Conservation (phyloP, 2,329 filamentous ascomycete species). For the Arthrinium puccinioides region DNA sequence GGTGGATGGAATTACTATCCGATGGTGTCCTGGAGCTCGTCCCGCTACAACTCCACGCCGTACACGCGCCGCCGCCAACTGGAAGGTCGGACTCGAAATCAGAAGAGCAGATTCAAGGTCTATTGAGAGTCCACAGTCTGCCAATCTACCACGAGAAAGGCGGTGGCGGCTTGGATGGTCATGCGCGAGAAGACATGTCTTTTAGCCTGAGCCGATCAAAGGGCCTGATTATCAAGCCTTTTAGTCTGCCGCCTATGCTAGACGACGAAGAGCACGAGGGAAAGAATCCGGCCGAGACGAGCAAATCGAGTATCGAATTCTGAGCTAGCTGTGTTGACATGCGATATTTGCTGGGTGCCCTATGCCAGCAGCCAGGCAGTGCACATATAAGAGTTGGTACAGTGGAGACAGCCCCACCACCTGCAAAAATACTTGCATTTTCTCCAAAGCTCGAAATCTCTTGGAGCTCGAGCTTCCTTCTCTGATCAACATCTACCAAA, state of each 20-base stretch:
- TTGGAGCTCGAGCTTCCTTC: conserved; percentile 1
- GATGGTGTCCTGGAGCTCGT: conserved; percentile 85
- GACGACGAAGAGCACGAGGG: conserved; percentile 54
- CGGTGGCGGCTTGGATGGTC: conserved; percentile 62
- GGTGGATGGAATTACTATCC: conserved; percentile 78
- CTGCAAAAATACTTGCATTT: conserved; percentile 1
- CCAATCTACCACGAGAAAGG: conserved; percentile 86
- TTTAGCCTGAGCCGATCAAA: conserved; percentile 78
- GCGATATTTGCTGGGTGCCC: not conserved
- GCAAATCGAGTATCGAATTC: conserved; percentile 70
- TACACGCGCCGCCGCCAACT: conserved; percentile 41
- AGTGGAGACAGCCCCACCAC: conserved; percentile 5
- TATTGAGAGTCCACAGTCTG: conserved; percentile 75
- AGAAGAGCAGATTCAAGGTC: conserved; percentile 76
- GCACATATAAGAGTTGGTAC: not conserved
- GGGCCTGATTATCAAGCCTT: conserved; percentile 80
- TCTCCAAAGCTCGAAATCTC: conserved; percentile 1
- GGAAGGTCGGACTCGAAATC: conserved; percentile 41
- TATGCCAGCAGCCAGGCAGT: not conserved
- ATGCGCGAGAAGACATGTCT: conserved; percentile 76
- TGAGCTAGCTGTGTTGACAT: conserved; percentile 30
- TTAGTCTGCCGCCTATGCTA: conserved; percentile 79
- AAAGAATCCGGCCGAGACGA: conserved; percentile 40
- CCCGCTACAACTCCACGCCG: conserved; percentile 55
- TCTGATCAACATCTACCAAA: conserved; percentile 9